Percentiles rank a stretch among this genome's conserved stretches.
Evolutionary conservation across 2,329 filamentous ascomycete genomes (phyloP).

Genomic region (Ophiostoma perfectum): DNA sequence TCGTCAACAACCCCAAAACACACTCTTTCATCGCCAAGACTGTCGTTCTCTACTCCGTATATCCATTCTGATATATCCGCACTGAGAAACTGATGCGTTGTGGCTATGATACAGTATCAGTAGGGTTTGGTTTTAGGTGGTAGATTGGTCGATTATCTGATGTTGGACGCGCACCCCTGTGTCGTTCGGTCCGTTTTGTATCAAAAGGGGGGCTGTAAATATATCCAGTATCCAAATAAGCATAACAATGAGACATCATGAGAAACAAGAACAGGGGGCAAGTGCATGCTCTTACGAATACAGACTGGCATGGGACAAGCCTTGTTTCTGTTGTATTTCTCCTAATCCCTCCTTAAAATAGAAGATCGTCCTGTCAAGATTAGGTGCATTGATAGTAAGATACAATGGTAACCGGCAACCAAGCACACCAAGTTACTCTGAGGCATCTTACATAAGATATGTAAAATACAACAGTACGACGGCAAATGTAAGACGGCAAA

Average conservation of each 20-base stretch:
- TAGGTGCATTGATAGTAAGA: neutral
- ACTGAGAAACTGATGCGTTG: slow-evolving; percentile 1
- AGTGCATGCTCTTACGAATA: neutral
- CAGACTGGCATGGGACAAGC: neutral
- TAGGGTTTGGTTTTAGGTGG: neutral
- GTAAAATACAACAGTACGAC: neutral
- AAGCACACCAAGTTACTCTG: too few relatives aligned
- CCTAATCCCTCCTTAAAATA: too few relatives aligned
- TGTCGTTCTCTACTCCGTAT: neutral
- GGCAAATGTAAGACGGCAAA: neutral
- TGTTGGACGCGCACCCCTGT: slow-evolving; percentile 10
- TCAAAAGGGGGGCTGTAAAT: neutral
- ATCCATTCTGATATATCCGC: slow-evolving; percentile 12
- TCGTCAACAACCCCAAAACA: neutral
- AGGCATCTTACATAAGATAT: too few relatives aligned
- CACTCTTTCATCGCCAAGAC: neutral
- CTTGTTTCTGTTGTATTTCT: neutral
- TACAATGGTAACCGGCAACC: too few relatives aligned
- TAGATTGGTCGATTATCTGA: neutral
- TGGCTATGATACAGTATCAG: slow-evolving; percentile 6
- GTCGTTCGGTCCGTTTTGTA: slow-evolving; percentile 7
- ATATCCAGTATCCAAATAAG: slow-evolving; percentile 5
- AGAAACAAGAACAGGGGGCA: neutral
- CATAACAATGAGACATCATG: slow-evolving; percentile 5
- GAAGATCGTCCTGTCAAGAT: neutral